Evolutionary conservation across 805 yeast genomes (phyloP).

Genomic region (Torulaspora franciscae): DNA sequence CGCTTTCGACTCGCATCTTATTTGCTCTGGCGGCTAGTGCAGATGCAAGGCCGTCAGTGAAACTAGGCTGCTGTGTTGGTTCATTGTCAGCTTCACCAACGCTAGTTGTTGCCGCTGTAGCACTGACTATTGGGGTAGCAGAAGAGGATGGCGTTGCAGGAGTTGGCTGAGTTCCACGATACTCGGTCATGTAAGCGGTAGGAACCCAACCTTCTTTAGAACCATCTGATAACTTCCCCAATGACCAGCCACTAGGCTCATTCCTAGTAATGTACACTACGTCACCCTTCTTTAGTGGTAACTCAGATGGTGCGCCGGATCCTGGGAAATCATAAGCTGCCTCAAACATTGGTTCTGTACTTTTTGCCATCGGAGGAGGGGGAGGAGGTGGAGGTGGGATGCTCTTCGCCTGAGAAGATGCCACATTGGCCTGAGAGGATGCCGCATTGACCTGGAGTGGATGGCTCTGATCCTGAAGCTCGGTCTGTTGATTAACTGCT

Average conservation of each 20-base stretch:
- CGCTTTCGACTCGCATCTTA: slow-evolving; percentile 53
- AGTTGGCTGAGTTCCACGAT: slow-evolving; percentile 37
- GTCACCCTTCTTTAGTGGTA: slow-evolving; percentile 73
- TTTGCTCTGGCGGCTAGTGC: slow-evolving; percentile 79
- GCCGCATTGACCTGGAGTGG: not conserved
- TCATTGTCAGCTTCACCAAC: slow-evolving; percentile 16
- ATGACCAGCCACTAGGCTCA: slow-evolving; percentile 90
- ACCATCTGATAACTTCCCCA: slow-evolving; percentile 74
- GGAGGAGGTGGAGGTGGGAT: slow-evolving; percentile 73
- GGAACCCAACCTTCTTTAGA: slow-evolving; percentile 95
- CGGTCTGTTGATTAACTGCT: not conserved
- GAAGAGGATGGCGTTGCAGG: slow-evolving; percentile 40
- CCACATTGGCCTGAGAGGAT: not conserved
- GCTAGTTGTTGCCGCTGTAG: slow-evolving; percentile 15
- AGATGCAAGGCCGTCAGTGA: slow-evolving; percentile 85
- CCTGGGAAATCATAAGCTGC: slow-evolving; percentile 90
- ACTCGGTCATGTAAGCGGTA: slow-evolving; percentile 73
- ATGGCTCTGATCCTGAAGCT: slow-evolving; percentile 1
- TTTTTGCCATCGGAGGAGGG: slow-evolving; percentile 55
- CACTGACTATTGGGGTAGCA: slow-evolving; percentile 17
- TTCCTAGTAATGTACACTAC: slow-evolving; percentile 65
- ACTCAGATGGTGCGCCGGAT: slow-evolving; percentile 72
- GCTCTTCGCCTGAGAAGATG: slow-evolving; percentile 11
- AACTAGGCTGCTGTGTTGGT: slow-evolving; percentile 23
- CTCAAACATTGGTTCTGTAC: slow-evolving; percentile 70